Base-by-base conservation (phyloP, 2,329 filamentous ascomycete species). In the Fusarium anguioides region DNA sequence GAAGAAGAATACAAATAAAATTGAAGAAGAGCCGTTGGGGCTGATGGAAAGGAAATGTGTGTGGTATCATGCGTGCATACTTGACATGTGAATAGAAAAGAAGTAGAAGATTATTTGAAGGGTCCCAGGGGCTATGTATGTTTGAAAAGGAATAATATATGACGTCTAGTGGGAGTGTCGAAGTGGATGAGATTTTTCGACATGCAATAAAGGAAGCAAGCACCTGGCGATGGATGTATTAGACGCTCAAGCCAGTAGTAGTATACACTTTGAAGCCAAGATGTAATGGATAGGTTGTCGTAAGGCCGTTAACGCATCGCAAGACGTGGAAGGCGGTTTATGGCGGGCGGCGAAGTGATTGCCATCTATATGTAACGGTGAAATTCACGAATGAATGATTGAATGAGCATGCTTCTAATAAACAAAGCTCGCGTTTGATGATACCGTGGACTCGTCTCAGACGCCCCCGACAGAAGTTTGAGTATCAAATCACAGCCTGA, bases 401-500 rank as follows among this genome's bases (percentile, higher is more conserved):
- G 27, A 36, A 46, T 35, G 37, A 57, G 50, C 40, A 35, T 35
- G 44, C 29, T n/a, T n/a, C n/a, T n/a, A n/a, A n/a, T n/a, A n/a
- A 11, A 21, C 49, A 15, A 52, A 47, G 35, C 49, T 56, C 42
- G 14, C 21, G 58, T 44, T 48, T 40, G 44, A 26, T n/a, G 26
- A 33, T 52, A 29, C 47, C 37, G 23, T 27, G 47, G 35, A 48
- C 27, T 37, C 50, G 44, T 48, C 62, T 41, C 35, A 68, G 26
- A 40, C 31, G 33, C 27, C 41, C n/a, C 24, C 23, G 7, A 11
- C 5, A 33, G 17, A 9, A 39, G 24, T 10, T 14, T 26, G n/a
- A n/a, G 11, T 10, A 18, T 49, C n/a, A 24, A 27, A 48, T 72
- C 60, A 78, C 56, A 74, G 74, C 14, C 75, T 73, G 56, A 77